Conservation (phyloP, 495 filamentous ascomycete species). For the Penicillium crystallinum region DNA sequence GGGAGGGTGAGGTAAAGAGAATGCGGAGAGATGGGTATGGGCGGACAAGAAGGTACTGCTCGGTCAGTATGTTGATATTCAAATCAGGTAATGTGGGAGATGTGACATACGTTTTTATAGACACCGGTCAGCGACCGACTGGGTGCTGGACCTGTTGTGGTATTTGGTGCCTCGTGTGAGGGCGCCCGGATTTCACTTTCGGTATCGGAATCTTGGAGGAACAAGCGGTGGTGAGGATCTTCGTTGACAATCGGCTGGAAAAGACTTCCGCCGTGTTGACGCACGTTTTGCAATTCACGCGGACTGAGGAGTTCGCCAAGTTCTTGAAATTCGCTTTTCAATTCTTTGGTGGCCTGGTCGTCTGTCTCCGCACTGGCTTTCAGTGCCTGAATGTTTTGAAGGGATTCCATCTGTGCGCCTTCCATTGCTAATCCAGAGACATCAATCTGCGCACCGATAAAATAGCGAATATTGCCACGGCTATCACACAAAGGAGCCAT, state of each 20-base stretch:
- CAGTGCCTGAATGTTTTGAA: slow-evolving; percentile 33
- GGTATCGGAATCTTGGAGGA: slow-evolving; percentile 8
- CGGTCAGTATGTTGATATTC: neutral
- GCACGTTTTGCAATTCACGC: slow-evolving; percentile 47
- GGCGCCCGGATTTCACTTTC: neutral
- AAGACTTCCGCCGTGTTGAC: slow-evolving; percentile 30
- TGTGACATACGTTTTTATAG: slow-evolving; percentile 40
- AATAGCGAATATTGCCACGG: slow-evolving; percentile 51
- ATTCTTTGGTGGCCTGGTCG: neutral
- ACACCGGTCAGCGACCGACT: slow-evolving; percentile 33
- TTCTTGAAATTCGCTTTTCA: slow-evolving; percentile 45
- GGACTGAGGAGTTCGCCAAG: slow-evolving; percentile 54
- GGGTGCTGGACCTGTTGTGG: neutral
- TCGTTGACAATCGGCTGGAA: slow-evolving; percentile 25
- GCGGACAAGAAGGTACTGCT: slow-evolving; percentile 54
- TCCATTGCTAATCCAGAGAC: slow-evolving; percentile 51
- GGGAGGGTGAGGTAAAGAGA: slow-evolving; percentile 56
- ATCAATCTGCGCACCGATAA: slow-evolving; percentile 55
- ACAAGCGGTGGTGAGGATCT: slow-evolving; percentile 5
- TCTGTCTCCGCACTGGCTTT: neutral
- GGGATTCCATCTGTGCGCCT: slow-evolving; percentile 51
- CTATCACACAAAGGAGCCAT: slow-evolving; percentile 55
- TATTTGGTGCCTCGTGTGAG: neutral
- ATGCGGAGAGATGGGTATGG: slow-evolving; percentile 56
- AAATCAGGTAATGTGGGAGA: neutral